phyloP scores from a whole-genome alignment of 148 eudicot species.

The Gaultheria prostrata region DNA sequence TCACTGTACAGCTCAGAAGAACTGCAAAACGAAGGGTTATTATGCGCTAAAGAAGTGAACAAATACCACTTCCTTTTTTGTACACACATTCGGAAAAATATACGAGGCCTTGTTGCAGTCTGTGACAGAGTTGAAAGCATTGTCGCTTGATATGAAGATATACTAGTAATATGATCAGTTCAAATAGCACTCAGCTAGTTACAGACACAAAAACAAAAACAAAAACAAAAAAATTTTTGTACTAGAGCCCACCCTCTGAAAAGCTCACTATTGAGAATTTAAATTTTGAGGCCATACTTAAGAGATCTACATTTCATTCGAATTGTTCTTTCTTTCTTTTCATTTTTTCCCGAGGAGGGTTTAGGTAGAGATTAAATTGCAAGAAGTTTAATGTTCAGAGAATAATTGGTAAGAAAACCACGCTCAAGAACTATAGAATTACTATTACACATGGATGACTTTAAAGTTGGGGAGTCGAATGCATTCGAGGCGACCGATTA shows the following conservation, averaged over 20 bases:
- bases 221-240: not conserved
- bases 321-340: not conserved
- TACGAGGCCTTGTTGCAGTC: slow-evolving; percentile 1
- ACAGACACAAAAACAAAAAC: not conserved
- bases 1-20: not conserved
- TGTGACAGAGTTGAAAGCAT: not conserved
- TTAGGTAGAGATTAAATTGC: not conserved
- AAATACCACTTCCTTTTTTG: not conserved
- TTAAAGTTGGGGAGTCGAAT: not conserved
- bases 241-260: not conserved
- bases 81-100: not conserved
- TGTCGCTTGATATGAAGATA: not conserved
- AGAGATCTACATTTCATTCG: not conserved
- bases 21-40: not conserved
- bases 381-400: not conserved
- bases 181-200: not conserved
- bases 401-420: not conserved
- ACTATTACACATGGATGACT: not conserved
- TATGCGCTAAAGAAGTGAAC: not conserved
- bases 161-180: not conserved
- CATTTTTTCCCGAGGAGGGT: not conserved
- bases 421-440: not conserved
- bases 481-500: not conserved
- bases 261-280: not conserved
- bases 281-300: not conserved